These are phyloP conservation scores for Schizopora paradoxa DNA, from an alignment of 1,284 basidiomycete species.

Conservation along the genomic window DNA sequence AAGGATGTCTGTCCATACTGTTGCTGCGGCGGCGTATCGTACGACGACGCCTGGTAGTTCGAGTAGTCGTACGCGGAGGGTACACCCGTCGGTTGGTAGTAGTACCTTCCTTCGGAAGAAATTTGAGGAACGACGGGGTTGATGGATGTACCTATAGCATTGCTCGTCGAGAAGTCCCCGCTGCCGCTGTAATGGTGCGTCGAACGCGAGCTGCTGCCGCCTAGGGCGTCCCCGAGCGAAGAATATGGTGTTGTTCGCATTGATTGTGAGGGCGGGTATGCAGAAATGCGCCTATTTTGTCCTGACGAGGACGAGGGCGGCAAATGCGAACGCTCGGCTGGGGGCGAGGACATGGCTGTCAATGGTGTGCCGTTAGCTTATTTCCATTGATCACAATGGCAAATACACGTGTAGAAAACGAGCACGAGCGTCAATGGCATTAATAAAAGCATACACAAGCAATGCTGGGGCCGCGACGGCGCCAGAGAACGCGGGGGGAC, in stretches of 20 bases:
- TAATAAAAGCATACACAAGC: not conserved
- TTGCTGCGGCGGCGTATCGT: slow-evolving; percentile 33
- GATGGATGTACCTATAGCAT: slow-evolving; percentile 19
- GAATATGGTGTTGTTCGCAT: slow-evolving; percentile 15
- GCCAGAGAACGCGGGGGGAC: slow-evolving; percentile 6
- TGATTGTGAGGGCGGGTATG: slow-evolving; percentile 11
- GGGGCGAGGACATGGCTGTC: slow-evolving; percentile 13
- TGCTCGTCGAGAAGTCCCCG: slow-evolving; percentile 19
- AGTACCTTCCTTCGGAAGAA: slow-evolving; percentile 55
- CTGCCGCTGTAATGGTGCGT: slow-evolving; percentile 8
- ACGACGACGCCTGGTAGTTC: slow-evolving; percentile 37
- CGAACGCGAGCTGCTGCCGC: slow-evolving; percentile 17
- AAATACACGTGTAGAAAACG: slow-evolving; percentile 10
- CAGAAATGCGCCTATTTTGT: not conserved
- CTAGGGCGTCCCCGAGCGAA: slow-evolving; percentile 17
- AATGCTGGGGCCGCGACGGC: not conserved
- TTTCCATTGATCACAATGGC: slow-evolving; percentile 11
- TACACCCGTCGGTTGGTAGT: slow-evolving; percentile 41
- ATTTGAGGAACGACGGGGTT: slow-evolving; percentile 29
- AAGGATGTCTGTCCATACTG: slow-evolving; percentile 31
- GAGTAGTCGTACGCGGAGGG: slow-evolving; percentile 46
- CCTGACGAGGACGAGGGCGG: slow-evolving; percentile 2
- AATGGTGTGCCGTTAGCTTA: slow-evolving; percentile 8
- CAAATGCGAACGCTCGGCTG: slow-evolving; percentile 6
- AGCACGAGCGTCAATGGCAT: slow-evolving; percentile 3